Evolutionary conservation across 208 protist genomes (phyloP).

Genomic region (Willaertia magna): DNA sequence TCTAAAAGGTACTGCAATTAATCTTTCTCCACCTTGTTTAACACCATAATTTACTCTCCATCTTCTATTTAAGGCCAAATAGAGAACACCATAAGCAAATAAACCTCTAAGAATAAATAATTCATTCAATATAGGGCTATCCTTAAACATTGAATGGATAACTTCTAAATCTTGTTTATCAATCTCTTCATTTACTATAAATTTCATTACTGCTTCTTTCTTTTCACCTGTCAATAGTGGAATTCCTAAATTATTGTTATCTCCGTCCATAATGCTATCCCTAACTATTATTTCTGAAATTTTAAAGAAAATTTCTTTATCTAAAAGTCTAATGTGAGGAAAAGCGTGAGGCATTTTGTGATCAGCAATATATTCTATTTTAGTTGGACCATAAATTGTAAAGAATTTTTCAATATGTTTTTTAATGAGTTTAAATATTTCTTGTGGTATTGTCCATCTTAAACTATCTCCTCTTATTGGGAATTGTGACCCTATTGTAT

Average conservation of each 20-base stretch:
- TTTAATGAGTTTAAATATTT: neutral
- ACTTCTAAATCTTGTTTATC: neutral
- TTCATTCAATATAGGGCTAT: neutral
- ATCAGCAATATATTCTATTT: neutral
- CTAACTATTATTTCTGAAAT: neutral
- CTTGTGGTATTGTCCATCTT: neutral
- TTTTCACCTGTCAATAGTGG: neutral
- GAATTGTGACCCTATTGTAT: neutral
- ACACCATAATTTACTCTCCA: slow-evolving; percentile 7
- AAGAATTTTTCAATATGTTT: neutral
- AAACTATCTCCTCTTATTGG: neutral
- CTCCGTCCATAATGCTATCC: neutral
- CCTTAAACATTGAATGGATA: neutral
- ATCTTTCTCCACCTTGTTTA: neutral
- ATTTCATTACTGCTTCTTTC: neutral
- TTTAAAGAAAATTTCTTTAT: neutral
- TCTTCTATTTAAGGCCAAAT: neutral
- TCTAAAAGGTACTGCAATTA: neutral
- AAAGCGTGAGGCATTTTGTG: neutral
- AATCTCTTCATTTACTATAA: neutral
- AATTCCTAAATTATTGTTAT: neutral
- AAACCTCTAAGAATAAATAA: neutral
- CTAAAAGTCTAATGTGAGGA: neutral
- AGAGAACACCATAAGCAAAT: neutral
- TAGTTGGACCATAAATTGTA: neutral